phyloP scores from a whole-genome alignment of 2,329 filamentous ascomycete species.

The Phialophora expanda region DNA sequence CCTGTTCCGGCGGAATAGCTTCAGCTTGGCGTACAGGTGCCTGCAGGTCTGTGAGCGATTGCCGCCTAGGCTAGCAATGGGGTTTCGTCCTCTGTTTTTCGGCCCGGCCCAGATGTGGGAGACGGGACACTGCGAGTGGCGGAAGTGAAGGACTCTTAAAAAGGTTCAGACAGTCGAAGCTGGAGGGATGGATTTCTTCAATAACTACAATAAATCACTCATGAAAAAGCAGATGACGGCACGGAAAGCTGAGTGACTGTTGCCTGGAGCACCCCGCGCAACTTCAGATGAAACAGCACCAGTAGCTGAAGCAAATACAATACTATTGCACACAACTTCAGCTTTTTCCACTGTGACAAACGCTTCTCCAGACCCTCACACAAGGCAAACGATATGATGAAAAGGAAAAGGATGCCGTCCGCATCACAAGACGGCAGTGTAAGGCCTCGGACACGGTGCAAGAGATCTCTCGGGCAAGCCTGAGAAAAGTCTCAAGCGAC shows the following conservation, averaged over 20 bases:
- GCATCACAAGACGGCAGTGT: conserved; percentile 1
- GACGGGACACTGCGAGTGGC: no score
- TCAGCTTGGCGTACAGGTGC: not conserved
- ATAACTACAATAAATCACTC: no score
- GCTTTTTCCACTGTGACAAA: not conserved
- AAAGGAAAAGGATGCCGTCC: not conserved
- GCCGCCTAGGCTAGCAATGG: no score
- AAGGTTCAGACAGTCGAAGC: no score
- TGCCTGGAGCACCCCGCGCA: not conserved
- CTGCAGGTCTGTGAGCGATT: not conserved
- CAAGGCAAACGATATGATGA: not conserved
- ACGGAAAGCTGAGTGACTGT: not conserved
- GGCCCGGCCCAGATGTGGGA: no score
- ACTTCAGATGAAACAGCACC: not conserved
- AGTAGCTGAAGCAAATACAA: no score
- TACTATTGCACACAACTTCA: not conserved
- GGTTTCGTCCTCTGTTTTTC: no score
- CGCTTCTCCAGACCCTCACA: not conserved
- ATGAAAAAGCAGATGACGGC: not conserved
- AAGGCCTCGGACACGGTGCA: conserved; percentile 3
- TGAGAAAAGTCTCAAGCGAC: not conserved
- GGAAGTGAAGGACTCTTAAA: no score
- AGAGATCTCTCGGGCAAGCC: not conserved
- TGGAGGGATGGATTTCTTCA: no score
- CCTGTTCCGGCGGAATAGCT: not conserved